Base-by-base conservation (phyloP, 371 early-diverging fungal species). In the Circinella minor region DNA sequence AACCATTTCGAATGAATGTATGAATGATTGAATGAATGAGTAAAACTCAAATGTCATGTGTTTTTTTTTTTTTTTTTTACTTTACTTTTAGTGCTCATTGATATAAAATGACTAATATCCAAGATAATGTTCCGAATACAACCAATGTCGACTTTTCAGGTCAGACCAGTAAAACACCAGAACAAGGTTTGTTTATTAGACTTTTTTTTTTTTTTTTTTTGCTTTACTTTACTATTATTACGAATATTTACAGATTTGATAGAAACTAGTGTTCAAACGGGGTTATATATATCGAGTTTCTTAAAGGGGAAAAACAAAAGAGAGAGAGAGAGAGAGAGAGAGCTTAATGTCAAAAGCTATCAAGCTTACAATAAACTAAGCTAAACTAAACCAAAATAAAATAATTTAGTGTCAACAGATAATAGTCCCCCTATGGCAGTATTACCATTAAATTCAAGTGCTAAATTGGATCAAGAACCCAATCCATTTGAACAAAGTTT, bases 401-500 rank as follows among this genome's bases (percentile, higher is more conserved):
- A 15, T 18, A n/a, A 18, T 4, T 27, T 57, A 34, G n/a, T 27
- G 34, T 9, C 20, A 34, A n/a, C 20, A 34, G 57, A 18, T 54
- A 0, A 18, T n/a, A 76, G 76, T 48, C 75, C 83, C 13, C 77
- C 80, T 18, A 76, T 82, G 79, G 83, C 80, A 9, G 79, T 76
- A 15, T 54, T 78, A 17, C 81, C 79, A 34, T 63, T 81, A 14
- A 79, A 79, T 55, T 68, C 83, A 18, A 77, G 77, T 39, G 66
- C 87, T n/a, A 93, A 94, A 69, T 83, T 94, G 62, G 90, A 92
- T 73, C 82, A 88, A 71, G 95, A 95, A 67, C 93, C 93, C 20
- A 95, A 95, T 81, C 95, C 94, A 27, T 95, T 95, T 72, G 95
- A 94, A 70, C 88, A 92, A 71, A 92, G 92, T 69, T 95, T 95